Evolutionary conservation across 1,284 basidiomycete genomes (phyloP).

Genomic region (Cutaneotrichosporon spelunceum): DNA sequence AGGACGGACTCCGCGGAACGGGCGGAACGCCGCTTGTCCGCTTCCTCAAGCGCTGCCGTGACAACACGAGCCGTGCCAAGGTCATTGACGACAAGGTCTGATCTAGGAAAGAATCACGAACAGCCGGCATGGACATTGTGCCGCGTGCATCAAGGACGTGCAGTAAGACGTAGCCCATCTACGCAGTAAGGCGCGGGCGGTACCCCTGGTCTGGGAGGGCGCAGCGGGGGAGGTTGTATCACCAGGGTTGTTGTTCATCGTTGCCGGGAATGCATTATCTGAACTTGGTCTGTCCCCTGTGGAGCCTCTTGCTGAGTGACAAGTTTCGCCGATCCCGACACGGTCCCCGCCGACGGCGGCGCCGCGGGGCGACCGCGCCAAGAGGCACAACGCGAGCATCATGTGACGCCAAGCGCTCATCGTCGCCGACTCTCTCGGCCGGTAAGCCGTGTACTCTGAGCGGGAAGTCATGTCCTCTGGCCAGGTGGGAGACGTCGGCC

Average conservation of each 20-base stretch:
- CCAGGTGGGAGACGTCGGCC: too few relatives aligned
- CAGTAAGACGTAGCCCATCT: slow-evolving; percentile 11
- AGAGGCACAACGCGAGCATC: too few relatives aligned
- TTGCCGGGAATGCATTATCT: slow-evolving; percentile 9
- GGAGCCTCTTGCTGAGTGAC: too few relatives aligned
- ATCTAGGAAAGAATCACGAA: neutral
- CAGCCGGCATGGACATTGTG: slow-evolving; percentile 12
- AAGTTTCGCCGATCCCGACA: too few relatives aligned
- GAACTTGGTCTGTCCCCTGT: too few relatives aligned
- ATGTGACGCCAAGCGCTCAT: too few relatives aligned
- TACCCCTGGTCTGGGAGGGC: slow-evolving; percentile 9
- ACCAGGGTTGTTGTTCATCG: slow-evolving; percentile 9
- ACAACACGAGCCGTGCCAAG: slow-evolving; percentile 68
- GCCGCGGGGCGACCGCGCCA: too few relatives aligned
- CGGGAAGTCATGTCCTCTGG: too few relatives aligned
- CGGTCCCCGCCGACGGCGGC: too few relatives aligned
- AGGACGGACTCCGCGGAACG: slow-evolving; percentile 67
- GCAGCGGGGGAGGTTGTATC: slow-evolving; percentile 7
- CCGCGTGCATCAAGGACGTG: slow-evolving; percentile 9
- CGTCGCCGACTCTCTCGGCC: too few relatives aligned
- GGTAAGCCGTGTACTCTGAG: too few relatives aligned
- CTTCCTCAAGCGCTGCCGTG: slow-evolving; percentile 75
- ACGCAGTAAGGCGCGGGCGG: slow-evolving; percentile 10
- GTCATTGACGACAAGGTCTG: slow-evolving; percentile 23
- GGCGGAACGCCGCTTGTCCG: slow-evolving; percentile 78